Evolutionary conservation across 2,329 filamentous ascomycete species (phyloP).

Genomic region (Cladosporium sp.): DNA sequence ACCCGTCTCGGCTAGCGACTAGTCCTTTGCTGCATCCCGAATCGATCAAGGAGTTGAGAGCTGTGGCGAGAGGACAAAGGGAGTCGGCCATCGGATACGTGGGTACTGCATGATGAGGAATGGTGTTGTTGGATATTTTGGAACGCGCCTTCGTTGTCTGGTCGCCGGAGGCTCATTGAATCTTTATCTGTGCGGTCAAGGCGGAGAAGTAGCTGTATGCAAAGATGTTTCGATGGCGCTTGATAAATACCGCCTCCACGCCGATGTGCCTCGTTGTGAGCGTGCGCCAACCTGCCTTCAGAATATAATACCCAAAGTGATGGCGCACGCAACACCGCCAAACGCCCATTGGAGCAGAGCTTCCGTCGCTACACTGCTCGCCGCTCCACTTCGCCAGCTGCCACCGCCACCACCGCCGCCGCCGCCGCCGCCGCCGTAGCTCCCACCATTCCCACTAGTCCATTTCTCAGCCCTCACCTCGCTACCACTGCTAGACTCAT

Average conservation of each 20-base stretch:
- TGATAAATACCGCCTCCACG: neutral
- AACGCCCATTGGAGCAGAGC: neutral
- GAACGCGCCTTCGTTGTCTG: neutral
- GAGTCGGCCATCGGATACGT: neutral
- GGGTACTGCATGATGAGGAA: neutral
- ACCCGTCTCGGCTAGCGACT: neutral
- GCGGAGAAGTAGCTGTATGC: neutral
- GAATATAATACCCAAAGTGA: neutral
- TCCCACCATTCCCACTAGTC: neutral
- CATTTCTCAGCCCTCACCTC: slow-evolving; percentile 2
- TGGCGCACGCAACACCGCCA: neutral
- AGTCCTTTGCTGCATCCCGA: neutral
- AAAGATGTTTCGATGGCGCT: neutral
- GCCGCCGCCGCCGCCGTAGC: neutral
- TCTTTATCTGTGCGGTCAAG: neutral
- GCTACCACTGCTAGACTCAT: neutral
- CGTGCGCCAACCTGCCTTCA: neutral
- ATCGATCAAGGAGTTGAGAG: neutral
- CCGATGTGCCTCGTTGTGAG: neutral
- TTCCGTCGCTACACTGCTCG: neutral
- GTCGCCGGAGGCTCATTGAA: neutral
- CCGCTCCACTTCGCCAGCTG: neutral
- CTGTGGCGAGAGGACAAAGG: neutral
- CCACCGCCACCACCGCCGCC: neutral
- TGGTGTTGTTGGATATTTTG: neutral